Evolutionary conservation across 805 yeast genomes (phyloP).

Genomic region (Ascoidea rubescens): DNA sequence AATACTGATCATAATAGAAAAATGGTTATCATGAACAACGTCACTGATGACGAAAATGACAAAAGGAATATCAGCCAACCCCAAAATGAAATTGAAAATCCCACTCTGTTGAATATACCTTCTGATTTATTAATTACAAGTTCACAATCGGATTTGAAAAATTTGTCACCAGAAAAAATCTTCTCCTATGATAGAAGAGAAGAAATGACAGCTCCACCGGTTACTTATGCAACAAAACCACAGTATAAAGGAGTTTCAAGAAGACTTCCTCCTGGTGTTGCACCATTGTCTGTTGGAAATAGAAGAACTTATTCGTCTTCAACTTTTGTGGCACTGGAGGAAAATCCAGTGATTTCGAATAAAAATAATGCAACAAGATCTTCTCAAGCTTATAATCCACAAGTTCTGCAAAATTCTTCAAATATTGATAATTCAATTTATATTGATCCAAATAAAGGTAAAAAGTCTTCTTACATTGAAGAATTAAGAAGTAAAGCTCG

Average conservation of each 20-base stretch:
- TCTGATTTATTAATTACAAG: neutral
- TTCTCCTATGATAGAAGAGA: no score
- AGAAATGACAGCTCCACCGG: no score
- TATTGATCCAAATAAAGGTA: neutral
- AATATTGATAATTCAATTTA: no score
- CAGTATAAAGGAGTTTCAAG: neutral
- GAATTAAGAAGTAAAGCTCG: neutral
- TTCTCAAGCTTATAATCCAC: no score
- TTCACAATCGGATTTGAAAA: neutral
- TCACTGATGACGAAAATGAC: neutral
- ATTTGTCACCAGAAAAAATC: no score
- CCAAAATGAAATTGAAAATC: neutral
- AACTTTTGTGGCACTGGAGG: no score
- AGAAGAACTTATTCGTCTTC: neutral
- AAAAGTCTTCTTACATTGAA: neutral
- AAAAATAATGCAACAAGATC: neutral
- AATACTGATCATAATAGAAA: neutral
- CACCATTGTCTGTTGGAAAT: neutral
- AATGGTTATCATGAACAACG: neutral
- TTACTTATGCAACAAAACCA: no score
- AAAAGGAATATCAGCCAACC: no score
- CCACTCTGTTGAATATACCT: neutral
- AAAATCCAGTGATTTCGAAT: neutral
- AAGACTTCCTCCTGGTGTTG: neutral
- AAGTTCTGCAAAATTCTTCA: neutral